These are phyloP conservation scores for Posidonia oceanica DNA, from an alignment of 116 monocot genomes.

Conservation along the genomic window DNA sequence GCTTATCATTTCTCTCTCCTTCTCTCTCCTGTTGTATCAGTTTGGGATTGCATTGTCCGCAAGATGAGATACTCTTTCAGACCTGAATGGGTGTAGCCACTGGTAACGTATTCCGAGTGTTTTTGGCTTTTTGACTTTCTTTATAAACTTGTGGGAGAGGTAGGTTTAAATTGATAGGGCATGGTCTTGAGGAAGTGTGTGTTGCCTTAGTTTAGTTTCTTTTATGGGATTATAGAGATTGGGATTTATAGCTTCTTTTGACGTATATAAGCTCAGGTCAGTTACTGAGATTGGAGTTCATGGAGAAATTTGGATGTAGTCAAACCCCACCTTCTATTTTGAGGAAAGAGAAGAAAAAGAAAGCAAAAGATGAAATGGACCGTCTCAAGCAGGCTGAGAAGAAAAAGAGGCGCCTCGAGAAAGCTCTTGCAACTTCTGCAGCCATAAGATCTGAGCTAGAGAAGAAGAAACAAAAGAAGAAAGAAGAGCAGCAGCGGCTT, in stretches of 20 bases:
- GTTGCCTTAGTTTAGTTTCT: not conserved
- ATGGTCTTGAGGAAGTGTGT: not conserved
- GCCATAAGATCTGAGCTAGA: constrained; percentile 85
- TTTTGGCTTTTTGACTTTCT: not conserved
- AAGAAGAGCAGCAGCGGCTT: constrained; percentile 68
- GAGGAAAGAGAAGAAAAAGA: constrained; percentile 76
- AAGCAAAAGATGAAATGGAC: constrained; percentile 59
- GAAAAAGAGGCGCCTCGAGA: constrained; percentile 84
- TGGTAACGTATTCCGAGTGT: too few relatives aligned
- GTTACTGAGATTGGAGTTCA: constrained; percentile 5
- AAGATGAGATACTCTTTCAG: constrained; percentile 82
- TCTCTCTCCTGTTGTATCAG: constrained; percentile 60
- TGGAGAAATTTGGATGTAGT: constrained; percentile 52
- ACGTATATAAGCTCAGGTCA: not conserved
- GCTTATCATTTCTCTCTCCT: constrained; percentile 48
- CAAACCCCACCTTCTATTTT: constrained; percentile 16
- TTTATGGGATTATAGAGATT: not conserved
- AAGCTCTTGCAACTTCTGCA: constrained; percentile 89
- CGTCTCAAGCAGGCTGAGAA: constrained; percentile 90
- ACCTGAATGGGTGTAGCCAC: constrained; percentile 75
- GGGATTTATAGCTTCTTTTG: not conserved
- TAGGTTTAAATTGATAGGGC: not conserved
- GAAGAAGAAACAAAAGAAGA: constrained; percentile 92
- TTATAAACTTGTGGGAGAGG: not conserved
- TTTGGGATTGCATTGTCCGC: constrained; percentile 88